phyloP scores from a whole-genome alignment of 345 rosid genomes.

The Reutealis trisperma region DNA sequence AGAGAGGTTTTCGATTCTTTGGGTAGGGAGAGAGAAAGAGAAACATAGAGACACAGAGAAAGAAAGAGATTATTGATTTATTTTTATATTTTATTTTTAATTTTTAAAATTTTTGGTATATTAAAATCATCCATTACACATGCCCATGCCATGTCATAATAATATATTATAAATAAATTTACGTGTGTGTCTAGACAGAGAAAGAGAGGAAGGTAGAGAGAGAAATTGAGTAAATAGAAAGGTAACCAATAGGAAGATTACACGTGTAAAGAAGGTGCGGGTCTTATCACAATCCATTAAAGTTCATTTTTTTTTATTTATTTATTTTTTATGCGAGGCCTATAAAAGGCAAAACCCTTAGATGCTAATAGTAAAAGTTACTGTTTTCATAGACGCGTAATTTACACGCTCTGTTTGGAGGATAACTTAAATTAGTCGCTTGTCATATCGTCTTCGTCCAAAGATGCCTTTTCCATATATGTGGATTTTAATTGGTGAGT shows the following conservation, averaged over 20 bases:
- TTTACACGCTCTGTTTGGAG: slow-evolving; percentile 31
- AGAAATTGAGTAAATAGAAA: neutral
- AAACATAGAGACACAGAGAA: slow-evolving; percentile 1
- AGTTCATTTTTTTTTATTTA: neutral
- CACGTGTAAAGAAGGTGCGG: slow-evolving; percentile 58
- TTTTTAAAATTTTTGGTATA: slow-evolving; percentile 46
- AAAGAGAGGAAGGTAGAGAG: slow-evolving; percentile 24
- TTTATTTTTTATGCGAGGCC: slow-evolving; percentile 8
- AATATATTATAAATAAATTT: neutral
- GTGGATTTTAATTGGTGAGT: slow-evolving; percentile 28
- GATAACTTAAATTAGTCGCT: slow-evolving; percentile 1
- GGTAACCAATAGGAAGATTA: slow-evolving; percentile 10
- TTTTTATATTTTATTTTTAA: slow-evolving; percentile 15
- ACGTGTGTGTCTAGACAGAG: slow-evolving; percentile 25
- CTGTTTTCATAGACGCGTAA: slow-evolving; percentile 31
- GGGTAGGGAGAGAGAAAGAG: slow-evolving; percentile 35
- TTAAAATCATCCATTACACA: slow-evolving; percentile 37
- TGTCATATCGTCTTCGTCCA: slow-evolving; percentile 15
- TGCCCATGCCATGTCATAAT: slow-evolving; percentile 53
- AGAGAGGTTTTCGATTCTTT: slow-evolving; percentile 43
- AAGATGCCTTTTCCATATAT: slow-evolving; percentile 40
- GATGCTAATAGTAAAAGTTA: slow-evolving; percentile 30
- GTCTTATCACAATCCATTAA: slow-evolving; percentile 67
- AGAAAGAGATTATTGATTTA: slow-evolving; percentile 11
- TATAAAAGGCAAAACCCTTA: slow-evolving; percentile 49